phyloP scores from a whole-genome alignment of 2,329 filamentous ascomycete genomes.

The Colletotrichum musicola region DNA sequence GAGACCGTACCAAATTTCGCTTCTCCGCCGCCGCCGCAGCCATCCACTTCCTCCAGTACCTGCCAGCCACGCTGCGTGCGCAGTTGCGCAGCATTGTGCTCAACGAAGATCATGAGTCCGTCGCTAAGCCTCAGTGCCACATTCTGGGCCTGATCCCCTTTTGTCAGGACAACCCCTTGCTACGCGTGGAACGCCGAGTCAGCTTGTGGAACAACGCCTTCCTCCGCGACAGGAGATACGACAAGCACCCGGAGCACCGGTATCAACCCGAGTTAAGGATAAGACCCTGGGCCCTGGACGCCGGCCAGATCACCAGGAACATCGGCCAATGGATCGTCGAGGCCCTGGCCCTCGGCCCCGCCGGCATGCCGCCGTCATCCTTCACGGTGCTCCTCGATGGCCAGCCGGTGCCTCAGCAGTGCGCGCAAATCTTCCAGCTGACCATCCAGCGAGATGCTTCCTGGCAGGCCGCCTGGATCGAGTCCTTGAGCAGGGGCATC shows the following conservation, averaged over 20 bases:
- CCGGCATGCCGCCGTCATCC: conserved; percentile 5
- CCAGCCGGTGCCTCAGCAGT: neutral
- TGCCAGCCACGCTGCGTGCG: neutral
- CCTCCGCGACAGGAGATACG: neutral
- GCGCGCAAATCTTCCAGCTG: conserved; percentile 7
- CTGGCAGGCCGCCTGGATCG: neutral
- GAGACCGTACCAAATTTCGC: neutral
- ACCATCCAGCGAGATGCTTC: conserved; percentile 5
- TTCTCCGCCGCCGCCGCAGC: neutral
- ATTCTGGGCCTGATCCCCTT: conserved; percentile 11
- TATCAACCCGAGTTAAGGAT: neutral
- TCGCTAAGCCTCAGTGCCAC: neutral
- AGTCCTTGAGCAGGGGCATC: neutral
- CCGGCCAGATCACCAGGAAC: neutral
- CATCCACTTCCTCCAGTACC: neutral
- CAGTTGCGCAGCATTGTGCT: conserved; percentile 1
- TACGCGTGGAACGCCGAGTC: conserved; percentile 2
- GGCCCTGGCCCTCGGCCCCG: conserved; percentile 7
- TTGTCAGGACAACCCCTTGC: neutral
- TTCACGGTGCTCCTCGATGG: conserved; percentile 12
- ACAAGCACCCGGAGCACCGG: neutral
- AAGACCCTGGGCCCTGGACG: conserved; percentile 1
- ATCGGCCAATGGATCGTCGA: conserved; percentile 1
- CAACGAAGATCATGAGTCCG: conserved; percentile 1
- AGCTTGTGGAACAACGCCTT: conserved; percentile 4